Evolutionary conservation across 169 alveolate species (phyloP).

Genomic region (Plasmodium sp.): DNA sequence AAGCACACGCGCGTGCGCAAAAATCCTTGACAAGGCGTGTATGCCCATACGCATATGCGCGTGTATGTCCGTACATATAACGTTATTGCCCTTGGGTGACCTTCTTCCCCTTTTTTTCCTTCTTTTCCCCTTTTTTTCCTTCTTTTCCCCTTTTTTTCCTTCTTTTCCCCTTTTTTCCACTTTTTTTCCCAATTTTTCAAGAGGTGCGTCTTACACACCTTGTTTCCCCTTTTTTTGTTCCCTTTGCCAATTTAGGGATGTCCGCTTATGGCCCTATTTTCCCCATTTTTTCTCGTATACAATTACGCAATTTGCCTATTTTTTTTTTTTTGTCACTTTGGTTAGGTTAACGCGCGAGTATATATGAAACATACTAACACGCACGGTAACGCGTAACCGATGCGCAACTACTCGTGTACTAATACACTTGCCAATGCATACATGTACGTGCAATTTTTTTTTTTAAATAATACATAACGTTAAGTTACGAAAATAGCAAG

Average conservation of each 20-base stretch:
- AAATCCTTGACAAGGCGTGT: background rate
- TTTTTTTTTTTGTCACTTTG: conserved; percentile 6
- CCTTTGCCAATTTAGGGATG: background rate
- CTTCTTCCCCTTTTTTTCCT: background rate
- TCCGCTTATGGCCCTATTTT: background rate
- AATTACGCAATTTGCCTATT: background rate
- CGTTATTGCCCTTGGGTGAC: background rate
- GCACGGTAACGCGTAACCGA: background rate
- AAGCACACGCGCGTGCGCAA: background rate
- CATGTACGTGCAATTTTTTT: background rate
- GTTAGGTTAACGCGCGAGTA: background rate
- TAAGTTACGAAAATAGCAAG: conserved; percentile 13
- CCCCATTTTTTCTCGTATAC: background rate
- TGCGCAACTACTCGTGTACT: background rate
- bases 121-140: background rate
- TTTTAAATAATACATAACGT: background rate
- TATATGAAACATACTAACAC: background rate
- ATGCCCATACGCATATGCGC: background rate
- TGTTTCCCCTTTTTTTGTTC: background rate
- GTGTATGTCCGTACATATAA: background rate
- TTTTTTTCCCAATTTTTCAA: background rate
- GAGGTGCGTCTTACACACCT: conserved; percentile 28
- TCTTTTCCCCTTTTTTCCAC: conserved; percentile 14
- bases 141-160: background rate
- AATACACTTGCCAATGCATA: background rate